These are phyloP conservation scores for Phytophthora pini DNA, from an alignment of 352 stramenopile genomes.

Conservation along the genomic window DNA sequence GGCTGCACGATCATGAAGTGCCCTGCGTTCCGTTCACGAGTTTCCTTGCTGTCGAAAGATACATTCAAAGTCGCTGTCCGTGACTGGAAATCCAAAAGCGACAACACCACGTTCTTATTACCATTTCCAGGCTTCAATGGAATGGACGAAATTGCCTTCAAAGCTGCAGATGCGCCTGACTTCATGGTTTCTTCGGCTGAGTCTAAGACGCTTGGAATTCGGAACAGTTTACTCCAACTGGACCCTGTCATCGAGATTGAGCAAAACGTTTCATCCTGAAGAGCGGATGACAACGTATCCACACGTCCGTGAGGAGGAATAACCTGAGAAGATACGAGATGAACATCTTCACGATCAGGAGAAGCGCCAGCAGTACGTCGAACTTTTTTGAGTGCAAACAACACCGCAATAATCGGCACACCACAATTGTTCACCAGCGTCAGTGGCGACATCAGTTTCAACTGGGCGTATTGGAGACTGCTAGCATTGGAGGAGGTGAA, in stretches of 20 bases:
- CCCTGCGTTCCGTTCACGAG: constrained; percentile 47
- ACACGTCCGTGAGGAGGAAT: constrained; percentile 53
- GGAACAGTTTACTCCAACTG: constrained; percentile 82
- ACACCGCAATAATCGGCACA: constrained; percentile 65
- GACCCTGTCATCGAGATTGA: constrained; percentile 80
- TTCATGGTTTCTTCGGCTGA: constrained; percentile 9
- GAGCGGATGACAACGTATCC: constrained; percentile 71
- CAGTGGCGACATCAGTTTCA: constrained; percentile 69
- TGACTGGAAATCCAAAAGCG: constrained; percentile 61
- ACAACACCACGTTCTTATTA: constrained; percentile 50
- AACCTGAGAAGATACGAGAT: constrained; percentile 74
- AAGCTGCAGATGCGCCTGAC: constrained; percentile 4
- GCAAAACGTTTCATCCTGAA: constrained; percentile 81
- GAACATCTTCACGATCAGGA: constrained; percentile 71
- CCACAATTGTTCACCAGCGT: constrained; percentile 85
- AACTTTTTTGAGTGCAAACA: constrained; percentile 87
- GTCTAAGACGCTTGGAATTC: constrained; percentile 48
- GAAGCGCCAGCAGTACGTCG: constrained; percentile 49
- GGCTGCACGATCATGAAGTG: constrained; percentile 73
- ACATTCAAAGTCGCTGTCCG: constrained; percentile 71
- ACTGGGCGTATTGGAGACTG: constrained; percentile 70
- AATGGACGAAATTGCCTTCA: constrained; percentile 27
- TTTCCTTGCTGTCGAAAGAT: constrained; percentile 58
- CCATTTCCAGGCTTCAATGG: constrained; percentile 21
- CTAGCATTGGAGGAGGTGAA: constrained; percentile 74